Base-by-base conservation (phyloP, 345 rosid species). In the Gossypium thurberi region DNA sequence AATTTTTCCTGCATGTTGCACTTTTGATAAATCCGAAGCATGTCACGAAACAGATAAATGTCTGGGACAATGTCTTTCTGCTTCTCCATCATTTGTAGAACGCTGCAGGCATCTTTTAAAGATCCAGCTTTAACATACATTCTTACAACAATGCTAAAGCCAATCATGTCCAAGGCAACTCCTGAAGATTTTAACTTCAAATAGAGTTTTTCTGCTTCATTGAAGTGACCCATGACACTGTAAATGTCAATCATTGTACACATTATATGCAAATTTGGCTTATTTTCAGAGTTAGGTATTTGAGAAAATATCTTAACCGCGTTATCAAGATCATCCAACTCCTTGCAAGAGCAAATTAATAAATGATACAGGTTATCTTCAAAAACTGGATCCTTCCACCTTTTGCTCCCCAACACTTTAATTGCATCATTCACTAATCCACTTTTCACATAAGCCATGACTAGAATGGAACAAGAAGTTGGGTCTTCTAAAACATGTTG, bases 291-390 rank as follows among this genome's bases (percentile, higher is more conserved):
- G 65, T 77, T 77, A 57, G 81, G 74, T 76, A 83, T 91, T 17
- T 78, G 86, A 53, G 74, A 74, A 78, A 84, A 88, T 72, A 91
- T 84, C 78, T 83, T 85, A 63, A 88, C 84, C 75, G 97, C 96
- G 84, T 84, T 81, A 20, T 80, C 81, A 33, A 87, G 82, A 72
- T 78, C 75, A 68, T 87, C 91, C 26, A 77, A 82, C 82, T 93
- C 98, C 85, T 90, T 93, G 84, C 96, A 91, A 0, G 90, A 88
- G 76, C 94, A 91, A 75, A 91, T 87, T 72, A 94, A 79, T 77
- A 94, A 83, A 87, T 91, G 98, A 79, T 90, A 90, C 84, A 94
- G 79, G 68, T 89, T 89, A 47, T 88, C 90, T 83, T 90, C 94
- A 82, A 94, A 94, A 55, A 70, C 78, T 2, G 82, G 82, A 88